Evolutionary conservation across 2,329 filamentous ascomycete genomes (phyloP), one percentile per base, ranked within the genome.

Genomic region (Hypoxylon sp.): DNA sequence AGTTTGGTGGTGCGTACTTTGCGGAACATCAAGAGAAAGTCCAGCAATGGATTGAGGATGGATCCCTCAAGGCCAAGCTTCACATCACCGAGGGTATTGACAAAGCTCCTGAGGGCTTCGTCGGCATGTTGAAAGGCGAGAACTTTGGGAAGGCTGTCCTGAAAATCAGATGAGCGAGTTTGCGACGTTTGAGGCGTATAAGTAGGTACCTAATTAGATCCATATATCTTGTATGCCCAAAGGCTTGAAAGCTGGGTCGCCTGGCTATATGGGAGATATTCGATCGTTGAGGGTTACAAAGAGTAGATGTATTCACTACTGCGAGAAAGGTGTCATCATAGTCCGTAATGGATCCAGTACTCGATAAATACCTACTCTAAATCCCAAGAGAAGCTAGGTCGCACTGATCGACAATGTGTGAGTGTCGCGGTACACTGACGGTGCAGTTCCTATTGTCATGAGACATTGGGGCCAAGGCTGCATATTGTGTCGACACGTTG

Each of bases 91-190:
- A 90, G 60, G 93, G 93, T 20, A 94, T 97, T 66, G 94, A 97
- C 68, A 90, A 92, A 68, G 91, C 90, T 0, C 83, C 89, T 5
- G 88, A 94, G 63, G 94, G 91, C 0, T 85, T 97, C 67, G 81
- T 95, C 11, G 92, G 89, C 11, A 90, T 97, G 84, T 85, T 96
- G 61, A 79, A 88, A 76, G 94, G 94, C 53, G 87, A 92, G 80
- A 97, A 97, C 83, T 92, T 94, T 81, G 94, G 94, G 73, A 97
- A 97, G 87, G 92, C 93, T 14, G 87, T 96, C 22, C 76, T 96
- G 75, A 92, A 93, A 84, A 80, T 87, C 17, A 70, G 22, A 64
- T 64, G 51, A 17, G 30, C 13, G 20, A 20, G n/a, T 3, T 10
- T 31, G n/a, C 8, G n/a, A 25, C 11, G 17, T 42, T 59, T 27